Evolutionary conservation across 2,329 filamentous ascomycete species (phyloP).

Genomic region (Colletotrichum liaoningense): DNA sequence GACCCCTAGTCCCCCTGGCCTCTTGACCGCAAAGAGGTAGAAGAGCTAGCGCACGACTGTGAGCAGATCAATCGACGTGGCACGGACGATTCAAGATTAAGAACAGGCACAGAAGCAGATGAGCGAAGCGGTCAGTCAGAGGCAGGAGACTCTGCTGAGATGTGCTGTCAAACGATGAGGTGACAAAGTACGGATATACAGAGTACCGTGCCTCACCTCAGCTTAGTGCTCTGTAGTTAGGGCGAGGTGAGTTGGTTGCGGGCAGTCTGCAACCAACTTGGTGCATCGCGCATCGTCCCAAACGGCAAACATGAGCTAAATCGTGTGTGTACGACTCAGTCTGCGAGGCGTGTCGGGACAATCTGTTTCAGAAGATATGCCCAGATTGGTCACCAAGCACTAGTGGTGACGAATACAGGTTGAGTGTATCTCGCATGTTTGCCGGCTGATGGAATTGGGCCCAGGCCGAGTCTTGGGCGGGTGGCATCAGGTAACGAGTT

Average conservation of each 20-base stretch:
- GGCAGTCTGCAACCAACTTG: not conserved
- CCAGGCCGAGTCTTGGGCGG: not conserved
- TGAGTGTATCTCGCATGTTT: not conserved
- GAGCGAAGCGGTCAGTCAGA: slow-evolving; percentile 21
- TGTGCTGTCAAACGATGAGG: not conserved
- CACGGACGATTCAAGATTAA: not conserved
- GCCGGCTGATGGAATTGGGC: not conserved
- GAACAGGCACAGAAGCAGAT: not conserved
- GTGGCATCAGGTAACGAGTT: not conserved
- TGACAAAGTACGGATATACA: not conserved
- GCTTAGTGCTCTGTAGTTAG: not conserved
- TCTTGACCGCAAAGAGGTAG: not conserved
- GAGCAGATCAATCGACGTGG: not conserved
- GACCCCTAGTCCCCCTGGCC: slow-evolving; percentile 1
- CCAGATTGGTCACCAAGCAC: not conserved
- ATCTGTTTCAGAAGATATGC: slow-evolving; percentile 28
- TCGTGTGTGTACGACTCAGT: slow-evolving; percentile 21
- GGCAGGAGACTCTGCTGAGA: not conserved
- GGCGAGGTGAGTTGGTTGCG: not conserved
- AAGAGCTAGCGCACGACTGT: not conserved
- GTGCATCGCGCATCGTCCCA: slow-evolving; percentile 14
- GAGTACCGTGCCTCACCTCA: not conserved
- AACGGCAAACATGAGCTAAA: slow-evolving; percentile 29
- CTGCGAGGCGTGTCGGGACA: not conserved
- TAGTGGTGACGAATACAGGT: not conserved